Evolutionary conservation across 139 green algal species (phyloP).

Genomic region (Monoraphidium neglectum): DNA sequence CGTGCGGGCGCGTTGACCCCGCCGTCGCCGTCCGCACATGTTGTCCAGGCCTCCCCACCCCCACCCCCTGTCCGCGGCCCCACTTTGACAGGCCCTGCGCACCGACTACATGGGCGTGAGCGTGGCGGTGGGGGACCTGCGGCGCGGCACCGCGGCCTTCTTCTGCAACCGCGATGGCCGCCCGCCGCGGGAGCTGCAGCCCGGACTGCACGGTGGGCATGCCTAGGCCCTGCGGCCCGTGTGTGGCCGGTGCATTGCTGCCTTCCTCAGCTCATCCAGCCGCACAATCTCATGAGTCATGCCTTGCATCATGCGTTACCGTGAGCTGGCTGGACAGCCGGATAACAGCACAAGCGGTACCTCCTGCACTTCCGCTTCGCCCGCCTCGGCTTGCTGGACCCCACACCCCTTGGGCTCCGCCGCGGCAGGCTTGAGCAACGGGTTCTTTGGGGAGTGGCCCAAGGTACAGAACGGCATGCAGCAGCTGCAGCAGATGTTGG

Average conservation of each 20-base stretch:
- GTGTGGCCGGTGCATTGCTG: neutral
- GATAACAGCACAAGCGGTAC: too few relatives aligned
- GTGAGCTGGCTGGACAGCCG: too few relatives aligned
- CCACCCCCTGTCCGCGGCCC: too few relatives aligned
- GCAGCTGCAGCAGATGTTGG: slow-evolving; percentile 9
- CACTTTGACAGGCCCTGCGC: too few relatives aligned
- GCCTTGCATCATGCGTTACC: too few relatives aligned
- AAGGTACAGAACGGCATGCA: slow-evolving; percentile 49
- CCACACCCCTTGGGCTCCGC: too few relatives aligned
- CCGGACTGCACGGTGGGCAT: slow-evolving; percentile 42
- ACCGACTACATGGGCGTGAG: slow-evolving; percentile 60
- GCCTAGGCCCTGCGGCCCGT: neutral
- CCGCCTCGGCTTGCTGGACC: too few relatives aligned
- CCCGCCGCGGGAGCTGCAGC: slow-evolving; percentile 12
- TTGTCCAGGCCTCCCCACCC: too few relatives aligned
- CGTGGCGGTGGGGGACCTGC: slow-evolving; percentile 59
- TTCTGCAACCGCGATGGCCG: slow-evolving; percentile 35
- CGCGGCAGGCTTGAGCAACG: slow-evolving; percentile 57
- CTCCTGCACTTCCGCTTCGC: too few relatives aligned
- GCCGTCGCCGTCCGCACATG: too few relatives aligned
- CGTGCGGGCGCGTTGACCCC: neutral
- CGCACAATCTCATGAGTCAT: too few relatives aligned
- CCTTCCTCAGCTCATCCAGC: neutral
- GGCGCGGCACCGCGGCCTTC: slow-evolving; percentile 39
- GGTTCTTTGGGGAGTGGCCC: slow-evolving; percentile 48